A percentile compares a stretch with the other conserved stretches of the same genome.
Conservation (phyloP, 108 stramenopile genomes). For the Bacterosira constricta region DNA sequence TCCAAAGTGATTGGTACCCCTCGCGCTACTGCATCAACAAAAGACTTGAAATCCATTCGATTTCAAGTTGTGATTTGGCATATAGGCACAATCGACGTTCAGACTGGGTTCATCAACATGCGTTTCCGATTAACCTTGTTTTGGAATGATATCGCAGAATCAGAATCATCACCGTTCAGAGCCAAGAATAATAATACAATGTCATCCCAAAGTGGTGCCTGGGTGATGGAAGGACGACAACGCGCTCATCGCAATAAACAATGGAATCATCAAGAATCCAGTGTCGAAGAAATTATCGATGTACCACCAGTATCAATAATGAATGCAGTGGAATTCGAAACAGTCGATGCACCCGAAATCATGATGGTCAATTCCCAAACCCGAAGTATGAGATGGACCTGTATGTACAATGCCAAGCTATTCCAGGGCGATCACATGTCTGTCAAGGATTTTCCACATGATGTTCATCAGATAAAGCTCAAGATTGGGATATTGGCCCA, state of each 20-base stretch:
- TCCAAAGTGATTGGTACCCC: too few relatives aligned
- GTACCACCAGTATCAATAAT: slow-evolving; percentile 34
- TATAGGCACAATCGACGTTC: slow-evolving; percentile 41
- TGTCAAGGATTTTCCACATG: slow-evolving; percentile 33
- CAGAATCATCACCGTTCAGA: background rate
- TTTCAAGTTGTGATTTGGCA: slow-evolving; percentile 53
- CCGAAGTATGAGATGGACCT: slow-evolving; percentile 34
- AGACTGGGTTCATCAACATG: slow-evolving; percentile 37
- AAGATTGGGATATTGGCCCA: slow-evolving; percentile 27
- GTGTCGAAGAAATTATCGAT: slow-evolving; percentile 9
- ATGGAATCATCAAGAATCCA: background rate
- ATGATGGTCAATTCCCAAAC: slow-evolving; percentile 15
- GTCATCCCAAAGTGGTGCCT: slow-evolving; percentile 1
- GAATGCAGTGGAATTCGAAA: slow-evolving; percentile 20
- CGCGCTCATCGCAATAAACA: background rate
- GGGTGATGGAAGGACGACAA: slow-evolving; percentile 45
- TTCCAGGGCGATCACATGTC: slow-evolving; percentile 29
- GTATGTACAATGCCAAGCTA: slow-evolving; percentile 35
- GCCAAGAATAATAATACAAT: background rate
- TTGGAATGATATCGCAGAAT: slow-evolving; percentile 35
- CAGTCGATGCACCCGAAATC: slow-evolving; percentile 14
- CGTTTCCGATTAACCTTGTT: slow-evolving; percentile 45
- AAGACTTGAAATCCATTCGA: slow-evolving; percentile 15
- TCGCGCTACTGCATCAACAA: too few relatives aligned
- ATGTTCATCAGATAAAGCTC: slow-evolving; percentile 16